Base-by-base conservation (phyloP, 768 basidiomycete genomes). In the Cystofilobasidium ferigula region DNA sequence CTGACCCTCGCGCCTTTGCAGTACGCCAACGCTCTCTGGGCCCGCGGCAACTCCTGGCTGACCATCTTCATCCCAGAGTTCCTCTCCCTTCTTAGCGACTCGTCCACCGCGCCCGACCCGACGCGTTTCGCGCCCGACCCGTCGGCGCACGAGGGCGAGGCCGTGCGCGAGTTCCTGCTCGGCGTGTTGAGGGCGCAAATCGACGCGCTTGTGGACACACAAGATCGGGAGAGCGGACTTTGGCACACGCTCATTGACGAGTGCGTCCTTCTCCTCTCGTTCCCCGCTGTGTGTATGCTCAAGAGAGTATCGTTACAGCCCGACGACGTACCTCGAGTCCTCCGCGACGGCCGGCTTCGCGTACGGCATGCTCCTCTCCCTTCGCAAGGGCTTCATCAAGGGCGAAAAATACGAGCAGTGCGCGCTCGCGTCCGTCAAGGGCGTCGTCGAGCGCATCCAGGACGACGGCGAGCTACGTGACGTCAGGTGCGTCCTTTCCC, bases 231-330 rank as follows among this genome's bases (percentile, higher is more conserved):
- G 56, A 78, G 78, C 8, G 81, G 81, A 2, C 73, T 83, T 18
- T 83, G 82, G 82, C 81, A 81, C 70, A 83, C 82, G 18, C 77
- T 83, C 60, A 72, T 84, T 45, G 79, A 81, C 69, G 82, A 82
- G 63, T 64, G 38, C n/a, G 61, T 57, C 5, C 22, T 5, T 30
- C 32, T 24, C 34, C 7, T 24, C 18, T 0, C 16, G 3, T 30
- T 63, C 8, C 22, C 8, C 14, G 22, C 7, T 36, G 12, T n/a
- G n/a, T n/a, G n/a, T n/a, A n/a, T n/a, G n/a, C n/a, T n/a, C n/a
- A n/a, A n/a, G n/a, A n/a, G n/a, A n/a, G n/a, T n/a, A n/a, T n/a
- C n/a, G n/a, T n/a, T n/a, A n/a, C 47, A 64, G 63, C 18, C 63
- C 63, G 3, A 18, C 24, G 32, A 38, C 56, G 28, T 64, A 64